Base-by-base conservation (phyloP, 352 stramenopile genomes). In the Globisporangium camurandrum region DNA sequence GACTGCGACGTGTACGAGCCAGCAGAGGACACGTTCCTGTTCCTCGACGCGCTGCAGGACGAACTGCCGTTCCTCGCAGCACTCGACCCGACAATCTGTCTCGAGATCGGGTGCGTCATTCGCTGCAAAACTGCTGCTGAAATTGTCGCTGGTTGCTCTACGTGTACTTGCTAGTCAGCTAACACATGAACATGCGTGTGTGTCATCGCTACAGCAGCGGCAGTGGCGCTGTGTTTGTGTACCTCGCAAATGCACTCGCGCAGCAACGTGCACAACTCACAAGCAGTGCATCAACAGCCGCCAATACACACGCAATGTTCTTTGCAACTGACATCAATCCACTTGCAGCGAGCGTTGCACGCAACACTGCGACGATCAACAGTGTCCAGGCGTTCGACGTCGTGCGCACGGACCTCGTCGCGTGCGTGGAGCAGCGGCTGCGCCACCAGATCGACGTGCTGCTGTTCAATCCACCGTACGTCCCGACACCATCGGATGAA, bases 401-500 rank as follows among this genome's bases (percentile, higher is more conserved):
- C 12, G 66, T 93, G 46, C 75, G 80, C 39, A 97, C 86, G 10
- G 87, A 98, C 63, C 74, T 98, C 26, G 27, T 88, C 11, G 50
- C 71, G 24, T 83, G 74, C 53, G 79, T 71, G 31, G 70, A 84
- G 39, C 57, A 67, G 41, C 66, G 75, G 48, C 59, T 86, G 55
- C 64, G 73, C 62, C 71, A 58, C 54, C 55, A 62, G 44, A 73
- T 99, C 10, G 95, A 99, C 58, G 77, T 98, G 42, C 62, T 99
- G 36, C 64, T 99, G 19, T 99, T 99, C 66, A 99, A 99, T 74
- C 96, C 96, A 19, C 96, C 96, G 11, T 99, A 99, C 59, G 96
- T 99, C 46, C 94, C 96, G 22, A 99, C 96, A 20, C 88, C 94
- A 6, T 88, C 90, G 3, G 81, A 97, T 20, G 96, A 99, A 78